Evolutionary conservation across 129 eudicot genomes (phyloP).

Genomic region (Oenanthe sinensis): DNA sequence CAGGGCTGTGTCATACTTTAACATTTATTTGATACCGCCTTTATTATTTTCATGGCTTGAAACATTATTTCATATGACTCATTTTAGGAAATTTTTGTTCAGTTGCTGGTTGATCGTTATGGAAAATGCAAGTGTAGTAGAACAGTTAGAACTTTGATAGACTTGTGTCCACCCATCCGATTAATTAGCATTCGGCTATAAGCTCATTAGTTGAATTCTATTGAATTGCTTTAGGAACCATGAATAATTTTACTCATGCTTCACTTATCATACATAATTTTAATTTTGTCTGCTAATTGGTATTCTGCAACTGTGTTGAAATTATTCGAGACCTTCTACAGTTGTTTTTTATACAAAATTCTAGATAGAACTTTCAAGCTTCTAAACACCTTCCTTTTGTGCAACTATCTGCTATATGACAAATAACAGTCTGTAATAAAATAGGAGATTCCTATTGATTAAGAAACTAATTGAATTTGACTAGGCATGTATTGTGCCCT

Average conservation of each 20-base stretch:
- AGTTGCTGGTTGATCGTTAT: not conserved
- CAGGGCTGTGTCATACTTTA: not conserved
- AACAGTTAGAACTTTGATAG: not conserved
- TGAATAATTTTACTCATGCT: not conserved
- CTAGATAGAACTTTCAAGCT: conserved; percentile 2
- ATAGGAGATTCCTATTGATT: not conserved
- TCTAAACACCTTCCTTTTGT: not conserved
- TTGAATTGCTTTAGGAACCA: not conserved
- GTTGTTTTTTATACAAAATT: not conserved
- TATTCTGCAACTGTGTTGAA: not conserved
- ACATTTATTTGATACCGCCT: not conserved
- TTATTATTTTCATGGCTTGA: not conserved
- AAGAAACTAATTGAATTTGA: not conserved
- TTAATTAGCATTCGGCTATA: not conserved
- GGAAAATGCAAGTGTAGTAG: not conserved
- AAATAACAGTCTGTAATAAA: not conserved
- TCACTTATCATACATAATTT: not conserved
- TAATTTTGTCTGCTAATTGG: not conserved
- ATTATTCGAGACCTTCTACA: not conserved
- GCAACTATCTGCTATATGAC: not conserved
- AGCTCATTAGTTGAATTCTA: not conserved
- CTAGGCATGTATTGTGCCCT: not conserved
- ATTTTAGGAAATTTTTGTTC: not conserved
- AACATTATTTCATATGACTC: not conserved
- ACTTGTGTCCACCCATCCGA: not conserved